Conservation (phyloP, 31 red algal genomes). For the Porphyra umbilicalis region DNA sequence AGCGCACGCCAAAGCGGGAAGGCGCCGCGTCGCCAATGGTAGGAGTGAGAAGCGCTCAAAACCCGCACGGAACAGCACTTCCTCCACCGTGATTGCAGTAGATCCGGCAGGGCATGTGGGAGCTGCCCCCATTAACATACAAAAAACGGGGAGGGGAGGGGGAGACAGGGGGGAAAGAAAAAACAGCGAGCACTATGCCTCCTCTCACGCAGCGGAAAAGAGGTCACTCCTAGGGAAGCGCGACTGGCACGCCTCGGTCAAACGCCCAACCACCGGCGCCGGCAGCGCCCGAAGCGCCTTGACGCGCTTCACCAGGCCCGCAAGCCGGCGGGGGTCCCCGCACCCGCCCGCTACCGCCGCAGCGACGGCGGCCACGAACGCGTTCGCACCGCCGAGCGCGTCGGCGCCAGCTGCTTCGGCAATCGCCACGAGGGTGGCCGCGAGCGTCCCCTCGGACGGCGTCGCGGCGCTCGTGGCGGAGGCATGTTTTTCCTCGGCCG, state of each 20-base stretch:
- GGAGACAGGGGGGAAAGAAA: not conserved
- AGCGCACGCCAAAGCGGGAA: too few species aligned
- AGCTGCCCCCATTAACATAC: too few species aligned
- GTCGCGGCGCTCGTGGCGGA: not conserved
- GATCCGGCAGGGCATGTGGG: too few species aligned
- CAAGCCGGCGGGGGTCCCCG: not conserved
- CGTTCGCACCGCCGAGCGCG: not conserved
- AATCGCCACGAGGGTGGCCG: not conserved
- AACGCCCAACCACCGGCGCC: not conserved
- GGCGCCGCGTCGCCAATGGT: too few species aligned
- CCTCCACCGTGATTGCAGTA: too few species aligned
- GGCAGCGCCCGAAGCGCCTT: not conserved
- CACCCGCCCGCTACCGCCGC: not conserved
- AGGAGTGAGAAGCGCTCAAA: too few species aligned
- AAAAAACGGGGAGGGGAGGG: too few species aligned
- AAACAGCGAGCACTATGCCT: not conserved
- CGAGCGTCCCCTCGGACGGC: not conserved
- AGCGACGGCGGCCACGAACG: not conserved
- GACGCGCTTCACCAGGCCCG: not conserved
- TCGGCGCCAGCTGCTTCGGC: not conserved
- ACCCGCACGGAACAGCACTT: too few species aligned
- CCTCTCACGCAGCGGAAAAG: not conserved
- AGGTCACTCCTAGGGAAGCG: not conserved
- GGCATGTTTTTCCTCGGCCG: not conserved
- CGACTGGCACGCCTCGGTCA: not conserved